Conservation (phyloP, 2,329 filamentous ascomycete species). For the Cercospora sp. region DNA sequence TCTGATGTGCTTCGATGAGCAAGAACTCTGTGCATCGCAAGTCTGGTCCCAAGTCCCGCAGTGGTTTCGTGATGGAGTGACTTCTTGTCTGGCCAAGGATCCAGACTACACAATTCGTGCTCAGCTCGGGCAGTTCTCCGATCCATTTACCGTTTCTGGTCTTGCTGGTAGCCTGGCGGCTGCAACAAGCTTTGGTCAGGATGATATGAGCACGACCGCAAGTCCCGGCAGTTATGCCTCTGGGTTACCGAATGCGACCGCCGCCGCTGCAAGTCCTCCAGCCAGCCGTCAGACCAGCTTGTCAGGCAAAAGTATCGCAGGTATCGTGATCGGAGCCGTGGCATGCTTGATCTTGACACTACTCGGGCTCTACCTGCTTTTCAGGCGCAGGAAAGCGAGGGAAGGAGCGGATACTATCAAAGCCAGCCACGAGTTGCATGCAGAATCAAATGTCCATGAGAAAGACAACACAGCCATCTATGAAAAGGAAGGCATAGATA, state of each 20-base stretch:
- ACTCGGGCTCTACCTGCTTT: not conserved
- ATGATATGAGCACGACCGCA: not conserved
- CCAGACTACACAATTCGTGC: constrained; percentile 10
- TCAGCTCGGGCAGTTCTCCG: not conserved
- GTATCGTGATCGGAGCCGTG: constrained; percentile 3
- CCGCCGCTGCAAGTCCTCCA: not conserved
- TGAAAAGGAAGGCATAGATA: constrained; percentile 1
- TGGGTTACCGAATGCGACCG: not conserved
- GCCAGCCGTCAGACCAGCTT: not conserved
- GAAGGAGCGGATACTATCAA: not conserved
- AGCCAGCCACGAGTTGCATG: constrained; percentile 1
- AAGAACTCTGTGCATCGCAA: constrained; percentile 12
- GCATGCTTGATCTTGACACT: not conserved
- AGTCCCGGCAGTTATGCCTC: not conserved
- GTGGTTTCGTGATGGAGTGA: constrained; percentile 15
- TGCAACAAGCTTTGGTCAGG: not conserved
- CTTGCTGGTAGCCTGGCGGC: constrained; percentile 7
- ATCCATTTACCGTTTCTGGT: constrained; percentile 8
- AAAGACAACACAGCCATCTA: not conserved
- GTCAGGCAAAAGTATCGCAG: not conserved
- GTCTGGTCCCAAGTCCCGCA: constrained; percentile 8
- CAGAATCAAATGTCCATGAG: not conserved
- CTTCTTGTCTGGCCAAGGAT: constrained; percentile 5
- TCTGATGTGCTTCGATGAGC: constrained; percentile 12
- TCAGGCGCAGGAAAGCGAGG: not conserved